phyloP scores from a whole-genome alignment of 1,284 basidiomycete genomes.

The Fistulina hepatica region DNA sequence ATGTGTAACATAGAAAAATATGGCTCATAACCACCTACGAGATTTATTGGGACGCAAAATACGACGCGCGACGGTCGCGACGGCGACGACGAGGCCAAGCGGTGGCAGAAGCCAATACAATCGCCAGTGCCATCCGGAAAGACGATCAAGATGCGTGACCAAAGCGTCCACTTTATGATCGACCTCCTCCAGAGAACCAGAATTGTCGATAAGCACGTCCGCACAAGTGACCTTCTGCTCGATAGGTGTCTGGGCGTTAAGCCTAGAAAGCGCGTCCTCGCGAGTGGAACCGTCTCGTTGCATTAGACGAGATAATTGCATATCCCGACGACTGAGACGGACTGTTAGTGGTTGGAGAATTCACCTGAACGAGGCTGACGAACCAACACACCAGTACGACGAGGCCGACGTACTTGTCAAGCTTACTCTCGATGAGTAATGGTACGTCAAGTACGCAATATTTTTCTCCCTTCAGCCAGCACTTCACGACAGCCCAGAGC shows the following conservation, averaged over 20 bases:
- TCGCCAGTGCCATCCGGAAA: constrained; percentile 54
- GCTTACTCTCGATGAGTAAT: constrained; percentile 81
- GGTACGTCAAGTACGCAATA: constrained; percentile 88
- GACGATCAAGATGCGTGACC: constrained; percentile 43
- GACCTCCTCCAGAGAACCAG: constrained; percentile 61
- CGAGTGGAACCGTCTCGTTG: constrained; percentile 48
- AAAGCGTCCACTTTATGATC: constrained; percentile 59
- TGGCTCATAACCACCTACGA: no score
- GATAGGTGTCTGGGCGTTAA: constrained; percentile 78
- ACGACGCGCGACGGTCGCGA: constrained; percentile 7
- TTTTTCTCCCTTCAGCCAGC: constrained; percentile 73
- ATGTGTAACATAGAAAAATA: no score
- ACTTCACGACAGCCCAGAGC: constrained; percentile 54
- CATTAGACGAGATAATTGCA: constrained; percentile 76
- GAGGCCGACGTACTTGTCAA: constrained; percentile 79
- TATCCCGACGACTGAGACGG: constrained; percentile 46
- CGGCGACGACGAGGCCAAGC: constrained; percentile 39
- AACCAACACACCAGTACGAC: constrained; percentile 88
- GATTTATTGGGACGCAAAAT: no score
- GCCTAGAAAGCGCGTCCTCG: constrained; percentile 59
- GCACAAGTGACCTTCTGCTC: constrained; percentile 74
- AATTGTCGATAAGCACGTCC: constrained; percentile 85
- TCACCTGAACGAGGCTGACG: constrained; percentile 20
- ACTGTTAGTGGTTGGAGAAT: background rate
- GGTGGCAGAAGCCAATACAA: constrained; percentile 82